Conservation (phyloP, 805 yeast genomes). For the Suhomyces vadensis region DNA sequence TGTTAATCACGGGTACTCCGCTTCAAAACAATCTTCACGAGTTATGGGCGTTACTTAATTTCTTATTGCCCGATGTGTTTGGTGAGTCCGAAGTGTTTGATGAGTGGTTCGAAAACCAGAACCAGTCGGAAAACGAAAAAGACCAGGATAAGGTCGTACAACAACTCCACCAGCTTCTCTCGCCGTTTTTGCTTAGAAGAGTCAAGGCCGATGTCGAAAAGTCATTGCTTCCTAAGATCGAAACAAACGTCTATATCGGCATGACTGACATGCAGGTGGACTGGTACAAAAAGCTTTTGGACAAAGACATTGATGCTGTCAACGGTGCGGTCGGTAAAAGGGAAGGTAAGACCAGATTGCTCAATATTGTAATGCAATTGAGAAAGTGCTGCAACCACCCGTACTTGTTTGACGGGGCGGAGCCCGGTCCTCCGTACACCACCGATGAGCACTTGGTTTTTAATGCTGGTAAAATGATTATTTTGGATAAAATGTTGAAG, state of each 20-base stretch:
- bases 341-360: slow-evolving; percentile 86
- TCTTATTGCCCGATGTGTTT: slow-evolving; percentile 89
- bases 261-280: slow-evolving; percentile 93
- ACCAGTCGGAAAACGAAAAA: slow-evolving; percentile 28
- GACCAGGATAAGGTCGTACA: slow-evolving; percentile 79
- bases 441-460: slow-evolving; percentile 92
- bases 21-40: slow-evolving; percentile 93
- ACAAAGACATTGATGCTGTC: slow-evolving; percentile 93
- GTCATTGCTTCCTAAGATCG: slow-evolving; percentile 86
- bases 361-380: slow-evolving; percentile 94
- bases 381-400: slow-evolving; percentile 98
- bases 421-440: slow-evolving; percentile 97
- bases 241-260: slow-evolving; percentile 84
- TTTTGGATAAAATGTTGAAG: slow-evolving; percentile 77
- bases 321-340: slow-evolving; percentile 94
- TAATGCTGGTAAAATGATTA: slow-evolving; percentile 89
- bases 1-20: slow-evolving; percentile 94
- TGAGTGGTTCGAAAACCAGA: slow-evolving; percentile 77
- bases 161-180: slow-evolving; percentile 82
- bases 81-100: slow-evolving; percentile 89
- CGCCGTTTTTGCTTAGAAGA: slow-evolving; percentile 86
- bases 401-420: slow-evolving; percentile 97
- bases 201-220: slow-evolving; percentile 93
- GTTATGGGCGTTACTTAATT: slow-evolving; percentile 91
- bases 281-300: slow-evolving; percentile 88